Evolutionary conservation across 2,329 filamentous ascomycete species (phyloP).

Genomic region (Calonectria naviculata): DNA sequence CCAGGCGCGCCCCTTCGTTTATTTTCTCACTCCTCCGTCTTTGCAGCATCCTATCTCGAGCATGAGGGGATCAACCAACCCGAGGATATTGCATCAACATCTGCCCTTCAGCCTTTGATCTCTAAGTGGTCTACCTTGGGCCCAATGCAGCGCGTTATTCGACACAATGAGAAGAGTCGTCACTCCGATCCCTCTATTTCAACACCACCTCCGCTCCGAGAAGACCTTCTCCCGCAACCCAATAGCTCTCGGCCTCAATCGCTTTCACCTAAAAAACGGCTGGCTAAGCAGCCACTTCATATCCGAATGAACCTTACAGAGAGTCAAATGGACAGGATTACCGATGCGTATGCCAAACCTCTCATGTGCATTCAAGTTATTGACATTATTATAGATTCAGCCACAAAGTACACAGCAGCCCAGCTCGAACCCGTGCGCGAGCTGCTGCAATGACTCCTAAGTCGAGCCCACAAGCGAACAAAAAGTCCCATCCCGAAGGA

Average conservation of each 20-base stretch:
- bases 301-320: constrained; percentile 62
- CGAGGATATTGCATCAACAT: background rate
- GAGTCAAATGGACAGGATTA: constrained; percentile 59
- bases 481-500: constrained; percentile 8
- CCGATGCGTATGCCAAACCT: constrained; percentile 52
- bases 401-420: constrained; percentile 43
- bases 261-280: constrained; percentile 48
- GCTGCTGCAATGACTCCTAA: constrained; percentile 30
- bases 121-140: constrained; percentile 9
- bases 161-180: constrained; percentile 27
- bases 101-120: background rate
- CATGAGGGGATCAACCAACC: background rate
- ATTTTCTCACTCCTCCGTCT: background rate
- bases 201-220: constrained; percentile 45
- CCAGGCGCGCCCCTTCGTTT: background rate
- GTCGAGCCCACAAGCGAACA: constrained; percentile 32
- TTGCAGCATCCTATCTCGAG: background rate
- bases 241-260: constrained; percentile 44
- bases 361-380: background rate
- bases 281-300: constrained; percentile 52
- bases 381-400: constrained; percentile 45
- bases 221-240: constrained; percentile 52
- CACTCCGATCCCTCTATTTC: constrained; percentile 39
- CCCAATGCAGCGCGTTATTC: constrained; percentile 32
- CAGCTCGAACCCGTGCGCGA: constrained; percentile 30